Conservation (phyloP, 495 filamentous ascomycete species). For the Eremomyces bilateralis region DNA sequence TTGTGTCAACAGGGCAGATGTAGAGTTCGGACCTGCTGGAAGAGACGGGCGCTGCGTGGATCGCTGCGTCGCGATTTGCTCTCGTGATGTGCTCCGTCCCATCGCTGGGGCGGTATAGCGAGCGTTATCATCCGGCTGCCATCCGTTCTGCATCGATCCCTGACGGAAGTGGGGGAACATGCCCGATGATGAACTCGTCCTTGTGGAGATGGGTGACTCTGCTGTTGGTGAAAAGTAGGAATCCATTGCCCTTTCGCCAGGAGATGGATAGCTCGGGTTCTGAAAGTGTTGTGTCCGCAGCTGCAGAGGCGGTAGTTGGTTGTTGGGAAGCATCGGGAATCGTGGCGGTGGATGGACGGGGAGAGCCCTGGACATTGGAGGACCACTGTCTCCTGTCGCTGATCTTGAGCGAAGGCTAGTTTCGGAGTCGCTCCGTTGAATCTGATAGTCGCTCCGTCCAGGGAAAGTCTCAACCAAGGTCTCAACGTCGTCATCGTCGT, state of each 20-base stretch:
- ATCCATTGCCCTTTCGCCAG: constrained; percentile 22
- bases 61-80: constrained; percentile 42
- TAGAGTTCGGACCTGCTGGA: constrained; percentile 29
- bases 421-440: constrained; percentile 61
- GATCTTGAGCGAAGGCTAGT: constrained; percentile 63
- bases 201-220: constrained; percentile 64
- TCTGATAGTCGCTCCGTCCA: constrained; percentile 12
- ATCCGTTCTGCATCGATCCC: constrained; percentile 33
- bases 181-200: constrained; percentile 55
- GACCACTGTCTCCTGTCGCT: constrained; percentile 49
- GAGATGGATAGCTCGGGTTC: background rate
- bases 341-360: constrained; percentile 41
- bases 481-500: constrained; percentile 45
- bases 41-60: constrained; percentile 54
- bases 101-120: constrained; percentile 76
- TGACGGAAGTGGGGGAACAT: constrained; percentile 64
- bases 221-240: constrained; percentile 84
- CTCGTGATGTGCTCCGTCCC: constrained; percentile 55
- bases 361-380: constrained; percentile 23
- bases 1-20: constrained; percentile 22
- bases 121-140: constrained; percentile 44
- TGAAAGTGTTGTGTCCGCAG: constrained; percentile 45
- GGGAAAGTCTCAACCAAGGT: constrained; percentile 10
- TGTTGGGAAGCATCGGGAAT: constrained; percentile 38
- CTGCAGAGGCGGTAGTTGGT: constrained; percentile 30